Base-by-base conservation (phyloP, 2,329 filamentous ascomycete species). In the Cladosporium cucumerinum region DNA sequence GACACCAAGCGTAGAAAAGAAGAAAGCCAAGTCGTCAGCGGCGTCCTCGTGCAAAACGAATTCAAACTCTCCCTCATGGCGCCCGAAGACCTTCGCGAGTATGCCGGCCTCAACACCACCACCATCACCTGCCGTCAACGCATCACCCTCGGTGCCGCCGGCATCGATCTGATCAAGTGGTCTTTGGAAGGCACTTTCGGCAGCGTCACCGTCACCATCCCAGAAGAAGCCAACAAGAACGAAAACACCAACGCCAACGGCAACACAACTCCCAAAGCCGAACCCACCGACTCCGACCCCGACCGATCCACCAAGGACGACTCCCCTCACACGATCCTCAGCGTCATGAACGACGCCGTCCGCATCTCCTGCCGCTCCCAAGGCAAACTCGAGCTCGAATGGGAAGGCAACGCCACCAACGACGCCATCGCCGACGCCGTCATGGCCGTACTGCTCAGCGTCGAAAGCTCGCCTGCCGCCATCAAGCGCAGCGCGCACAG, bases 31-130 rank as follows among this genome's bases (percentile, higher is more conserved):
- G 82, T 98, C 51, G 86, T 99, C 71, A 91, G 89, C 0, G 95
- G 95, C 30, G 95, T 99, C 0, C 84, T 99, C 18, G 93, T 99
- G 8, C 94, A 98, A 71, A 98, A 96, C 76, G 95, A 97, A 76
- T 98, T 99, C 78, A 97, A 98, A 77, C 87, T 99, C 74, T 96
- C 91, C 0, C 83, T 99, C 36, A 98, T 99, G 94, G 93, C 93
- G 0, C 93, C 95, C 0, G 95, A 98, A 72, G 95, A 99, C 75
- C 83, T 99, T 36, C 89, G 93, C 66, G 95, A 99, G 78, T 99
- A 97, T 75, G 95, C 95, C 0, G 95, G 95, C n/a, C 82, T 99
- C 32, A 97, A 93, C 2, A 98, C 95, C 0, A 98, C 95, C 0
- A 96, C 91, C 1, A 94, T 99, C 65, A 87, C 89, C 18, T 99